These are phyloP conservation scores for Juglanconis juglandina DNA, from an alignment of 2,329 filamentous ascomycete genomes.

Conservation along the genomic window DNA sequence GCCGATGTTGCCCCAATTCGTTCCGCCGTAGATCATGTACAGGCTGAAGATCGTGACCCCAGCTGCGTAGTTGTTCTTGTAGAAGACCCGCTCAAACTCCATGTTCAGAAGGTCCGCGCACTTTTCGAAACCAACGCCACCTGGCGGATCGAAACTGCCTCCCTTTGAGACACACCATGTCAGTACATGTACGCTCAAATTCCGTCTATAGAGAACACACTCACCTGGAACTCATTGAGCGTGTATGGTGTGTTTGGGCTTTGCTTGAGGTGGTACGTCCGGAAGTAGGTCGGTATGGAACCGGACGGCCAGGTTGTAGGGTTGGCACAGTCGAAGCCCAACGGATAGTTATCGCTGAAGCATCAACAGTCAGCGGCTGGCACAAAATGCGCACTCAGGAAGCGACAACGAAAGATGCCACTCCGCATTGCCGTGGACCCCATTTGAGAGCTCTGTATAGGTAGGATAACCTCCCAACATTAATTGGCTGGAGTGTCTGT, in stretches of 20 bases:
- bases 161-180: constrained; percentile 40
- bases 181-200: neutral
- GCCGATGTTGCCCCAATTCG: constrained; percentile 79
- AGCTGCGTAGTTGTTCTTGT: constrained; percentile 70
- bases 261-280: constrained; percentile 50
- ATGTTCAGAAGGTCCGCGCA: constrained; percentile 65
- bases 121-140: constrained; percentile 66
- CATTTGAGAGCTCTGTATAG: too few relatives aligned
- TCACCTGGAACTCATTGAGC: constrained; percentile 33
- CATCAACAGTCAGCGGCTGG: neutral
- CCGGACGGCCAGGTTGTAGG: constrained; percentile 59
- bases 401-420: too few relatives aligned
- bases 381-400: neutral
- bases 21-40: constrained; percentile 68
- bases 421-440: too few relatives aligned
- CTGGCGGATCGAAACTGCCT: constrained; percentile 72
- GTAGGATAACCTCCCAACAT: too few relatives aligned
- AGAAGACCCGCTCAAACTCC: constrained; percentile 74
- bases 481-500: too few relatives aligned
- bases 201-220: neutral
- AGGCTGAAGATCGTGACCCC: constrained; percentile 67
- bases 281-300: constrained; percentile 54
- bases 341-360: constrained; percentile 61
- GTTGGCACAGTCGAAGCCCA: constrained; percentile 58
- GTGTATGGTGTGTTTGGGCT: constrained; percentile 66